Percentiles rank a stretch among this genome's conserved stretches.
These are phyloP conservation scores for Geranium rotundifolium DNA, from an alignment of 345 rosid genomes.

Conservation along the genomic window DNA sequence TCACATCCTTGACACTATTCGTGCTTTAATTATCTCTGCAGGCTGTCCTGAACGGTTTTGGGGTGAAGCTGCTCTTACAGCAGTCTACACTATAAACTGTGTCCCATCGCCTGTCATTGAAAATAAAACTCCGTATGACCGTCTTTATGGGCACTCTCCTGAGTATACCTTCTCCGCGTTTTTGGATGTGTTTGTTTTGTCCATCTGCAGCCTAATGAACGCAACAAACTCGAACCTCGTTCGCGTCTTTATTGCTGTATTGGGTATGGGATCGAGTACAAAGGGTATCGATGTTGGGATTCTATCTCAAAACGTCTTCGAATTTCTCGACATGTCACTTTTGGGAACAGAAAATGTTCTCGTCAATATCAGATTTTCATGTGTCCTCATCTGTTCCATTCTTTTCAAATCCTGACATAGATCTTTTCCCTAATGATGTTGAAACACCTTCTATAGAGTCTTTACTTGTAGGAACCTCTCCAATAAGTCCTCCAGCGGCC, in stretches of 20 bases:
- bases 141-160: not conserved
- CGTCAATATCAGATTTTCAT: too few relatives aligned
- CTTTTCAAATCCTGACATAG: too few relatives aligned
- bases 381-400: too few relatives aligned
- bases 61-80: constrained; percentile 4
- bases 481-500: too few relatives aligned
- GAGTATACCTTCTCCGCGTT: not conserved
- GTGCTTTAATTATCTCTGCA: constrained; percentile 1
- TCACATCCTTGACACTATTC: not conserved
- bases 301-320: not conserved
- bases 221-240: not conserved
- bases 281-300: not conserved
- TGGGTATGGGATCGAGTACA: constrained; percentile 3
- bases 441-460: too few relatives aligned
- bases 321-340: constrained; percentile 3
- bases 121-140: constrained; percentile 2
- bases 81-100: constrained; percentile 2
- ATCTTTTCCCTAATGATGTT: too few relatives aligned
- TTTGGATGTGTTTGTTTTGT: constrained; percentile 12
- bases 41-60: not conserved
- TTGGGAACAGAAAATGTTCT: not conserved
- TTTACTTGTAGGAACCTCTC: too few relatives aligned
- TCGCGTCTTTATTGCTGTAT: too few relatives aligned
- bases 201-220: constrained; percentile 1
- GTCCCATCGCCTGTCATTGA: not conserved